Evolutionary conservation across 192 early-diverging fungal genomes (phyloP).

Genomic region (Geranomyces variabilis): DNA sequence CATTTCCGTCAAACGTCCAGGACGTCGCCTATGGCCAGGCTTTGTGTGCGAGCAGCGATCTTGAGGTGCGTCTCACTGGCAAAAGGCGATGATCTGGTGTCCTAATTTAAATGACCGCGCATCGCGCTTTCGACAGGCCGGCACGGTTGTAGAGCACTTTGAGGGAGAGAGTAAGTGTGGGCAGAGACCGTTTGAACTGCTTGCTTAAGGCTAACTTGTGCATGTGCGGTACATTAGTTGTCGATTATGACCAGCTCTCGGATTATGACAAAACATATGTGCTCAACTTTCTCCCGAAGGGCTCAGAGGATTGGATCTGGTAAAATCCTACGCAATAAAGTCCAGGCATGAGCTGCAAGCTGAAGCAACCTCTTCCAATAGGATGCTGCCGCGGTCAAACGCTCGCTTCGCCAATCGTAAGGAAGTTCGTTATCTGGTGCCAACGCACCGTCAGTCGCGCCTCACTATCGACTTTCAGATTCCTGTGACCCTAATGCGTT

Average conservation of each 20-base stretch:
- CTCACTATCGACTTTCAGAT: conserved; percentile 23
- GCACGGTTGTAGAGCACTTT: conserved; percentile 45
- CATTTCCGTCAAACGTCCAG: conserved; percentile 2
- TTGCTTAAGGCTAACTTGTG: not conserved
- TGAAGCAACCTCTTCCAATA: not conserved
- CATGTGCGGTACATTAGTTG: conserved; percentile 14
- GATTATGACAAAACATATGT: conserved; percentile 45
- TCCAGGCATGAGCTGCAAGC: not conserved
- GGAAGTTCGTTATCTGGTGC: too few relatives aligned
- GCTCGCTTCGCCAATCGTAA: conserved; percentile 45
- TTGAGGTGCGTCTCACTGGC: conserved; percentile 15
- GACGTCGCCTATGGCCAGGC: conserved; percentile 35
- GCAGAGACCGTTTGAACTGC: not conserved
- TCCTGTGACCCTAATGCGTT: conserved; percentile 45
- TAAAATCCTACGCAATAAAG: not conserved
- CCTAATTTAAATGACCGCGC: not conserved
- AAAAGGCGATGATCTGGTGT: not conserved
- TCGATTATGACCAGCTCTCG: conserved; percentile 38
- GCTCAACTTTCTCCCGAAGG: conserved; percentile 35
- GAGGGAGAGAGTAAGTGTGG: conserved; percentile 31
- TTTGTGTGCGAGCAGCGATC: conserved; percentile 33
- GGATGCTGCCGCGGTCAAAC: conserved; percentile 41
- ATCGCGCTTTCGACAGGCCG: conserved; percentile 21
- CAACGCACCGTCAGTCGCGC: not conserved
- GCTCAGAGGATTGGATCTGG: conserved; percentile 44